Percentiles rank a stretch among this genome's conserved stretches.
These are phyloP conservation scores for Colletotrichum viniferum DNA, from an alignment of 2,329 filamentous ascomycete genomes.

Conservation along the genomic window DNA sequence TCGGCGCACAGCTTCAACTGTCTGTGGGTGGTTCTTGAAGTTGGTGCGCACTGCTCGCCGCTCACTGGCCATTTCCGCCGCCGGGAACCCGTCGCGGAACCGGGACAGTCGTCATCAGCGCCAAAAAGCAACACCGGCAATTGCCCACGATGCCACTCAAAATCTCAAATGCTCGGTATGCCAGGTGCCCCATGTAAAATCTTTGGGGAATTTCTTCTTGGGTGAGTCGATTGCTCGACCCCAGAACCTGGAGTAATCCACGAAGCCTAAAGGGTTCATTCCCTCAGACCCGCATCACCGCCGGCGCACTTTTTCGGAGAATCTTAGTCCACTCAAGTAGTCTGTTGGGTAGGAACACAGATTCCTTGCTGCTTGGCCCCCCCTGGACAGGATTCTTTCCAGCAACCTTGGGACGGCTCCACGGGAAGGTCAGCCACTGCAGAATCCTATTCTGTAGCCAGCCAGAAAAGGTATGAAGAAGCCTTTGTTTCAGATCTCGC, in stretches of 20 bases:
- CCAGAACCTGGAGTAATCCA: not conserved
- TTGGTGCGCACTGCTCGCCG: not conserved
- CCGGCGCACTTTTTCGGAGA: not conserved
- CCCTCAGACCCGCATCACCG: not conserved
- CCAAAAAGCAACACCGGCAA: conserved; percentile 9
- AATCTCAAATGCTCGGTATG: not conserved
- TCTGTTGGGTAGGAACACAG: conserved; percentile 4
- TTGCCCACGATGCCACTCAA: not conserved
- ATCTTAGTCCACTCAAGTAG: not conserved
- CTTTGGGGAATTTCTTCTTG: not conserved
- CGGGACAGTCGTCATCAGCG: not conserved
- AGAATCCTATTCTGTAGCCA: conserved; percentile 13
- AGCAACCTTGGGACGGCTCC: not conserved
- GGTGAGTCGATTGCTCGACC: not conserved
- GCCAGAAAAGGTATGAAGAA: conserved; percentile 12
- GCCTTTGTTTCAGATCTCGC: conserved; percentile 19
- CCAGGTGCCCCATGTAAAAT: not conserved
- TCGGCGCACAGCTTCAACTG: conserved; percentile 17
- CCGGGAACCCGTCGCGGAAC: not conserved
- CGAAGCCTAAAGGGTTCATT: not conserved
- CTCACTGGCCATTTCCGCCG: not conserved
- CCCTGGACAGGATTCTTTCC: not conserved
- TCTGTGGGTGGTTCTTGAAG: conserved; percentile 16
- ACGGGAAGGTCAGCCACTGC: conserved; percentile 15
- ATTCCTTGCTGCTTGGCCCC: not conserved